Conservation (phyloP, 1,284 basidiomycete genomes). For the Melanopsichium pennsylvanicum region DNA sequence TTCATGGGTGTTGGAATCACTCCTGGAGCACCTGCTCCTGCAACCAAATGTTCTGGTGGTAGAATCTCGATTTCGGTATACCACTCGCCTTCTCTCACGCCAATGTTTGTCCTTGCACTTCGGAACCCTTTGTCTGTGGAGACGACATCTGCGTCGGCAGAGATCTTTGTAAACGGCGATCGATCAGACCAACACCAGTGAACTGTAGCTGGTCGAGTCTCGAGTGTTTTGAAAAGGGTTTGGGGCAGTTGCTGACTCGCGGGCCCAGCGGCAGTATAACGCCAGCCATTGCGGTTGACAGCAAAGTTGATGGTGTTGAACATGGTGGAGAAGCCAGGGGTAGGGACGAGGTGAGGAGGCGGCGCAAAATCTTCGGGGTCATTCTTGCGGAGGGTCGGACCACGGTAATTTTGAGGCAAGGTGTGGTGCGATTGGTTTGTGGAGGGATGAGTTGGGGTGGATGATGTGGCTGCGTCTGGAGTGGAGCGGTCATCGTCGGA, state of each 20-base stretch:
- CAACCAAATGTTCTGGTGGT: slow-evolving; percentile 67
- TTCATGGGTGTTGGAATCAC: slow-evolving; percentile 47
- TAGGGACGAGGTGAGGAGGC: slow-evolving; percentile 34
- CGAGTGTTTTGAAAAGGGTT: slow-evolving; percentile 57
- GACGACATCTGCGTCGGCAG: slow-evolving; percentile 79
- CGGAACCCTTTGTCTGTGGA: slow-evolving; percentile 88
- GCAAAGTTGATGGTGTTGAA: slow-evolving; percentile 53
- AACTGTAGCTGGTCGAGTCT: slow-evolving; percentile 44
- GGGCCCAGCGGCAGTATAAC: slow-evolving; percentile 60
- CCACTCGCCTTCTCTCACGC: slow-evolving; percentile 88
- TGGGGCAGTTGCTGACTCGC: slow-evolving; percentile 45
- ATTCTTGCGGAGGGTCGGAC: slow-evolving; percentile 44
- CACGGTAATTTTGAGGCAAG: slow-evolving; percentile 51
- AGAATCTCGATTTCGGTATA: slow-evolving; percentile 89
- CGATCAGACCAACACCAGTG: slow-evolving; percentile 74
- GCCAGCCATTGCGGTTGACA: slow-evolving; percentile 60
- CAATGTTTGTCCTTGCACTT: slow-evolving; percentile 86
- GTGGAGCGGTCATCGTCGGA: slow-evolving; percentile 35
- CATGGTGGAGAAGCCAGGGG: slow-evolving; percentile 18
- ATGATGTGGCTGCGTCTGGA: slow-evolving; percentile 11
- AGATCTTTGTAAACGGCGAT: slow-evolving; percentile 74
- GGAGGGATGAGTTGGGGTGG: slow-evolving; percentile 10
- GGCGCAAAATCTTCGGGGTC: slow-evolving; percentile 58
- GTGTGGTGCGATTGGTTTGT: slow-evolving; percentile 35
- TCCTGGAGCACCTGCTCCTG: slow-evolving; percentile 67